phyloP scores from a whole-genome alignment of 2,329 filamentous ascomycete genomes.

The Cadophora gregata region DNA sequence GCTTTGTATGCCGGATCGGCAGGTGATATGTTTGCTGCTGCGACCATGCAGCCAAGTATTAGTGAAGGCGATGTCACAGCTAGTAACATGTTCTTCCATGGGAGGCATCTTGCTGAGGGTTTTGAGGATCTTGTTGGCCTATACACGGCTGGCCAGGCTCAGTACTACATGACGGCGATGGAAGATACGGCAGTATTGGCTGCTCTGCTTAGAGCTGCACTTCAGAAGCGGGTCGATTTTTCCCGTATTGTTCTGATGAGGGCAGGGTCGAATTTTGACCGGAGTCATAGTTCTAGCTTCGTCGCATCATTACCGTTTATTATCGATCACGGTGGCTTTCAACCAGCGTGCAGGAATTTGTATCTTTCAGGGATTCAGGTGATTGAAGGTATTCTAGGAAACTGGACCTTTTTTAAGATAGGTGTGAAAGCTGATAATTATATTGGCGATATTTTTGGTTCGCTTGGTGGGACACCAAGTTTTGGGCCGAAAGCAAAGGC shows the following conservation, averaged over 20 bases:
- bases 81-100: slow-evolving; percentile 74
- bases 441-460: slow-evolving; percentile 11
- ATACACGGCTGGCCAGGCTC: slow-evolving; percentile 69
- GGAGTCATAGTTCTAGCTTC: slow-evolving; percentile 39
- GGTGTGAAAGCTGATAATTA: slow-evolving; percentile 5
- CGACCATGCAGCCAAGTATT: slow-evolving; percentile 29
- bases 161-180: slow-evolving; percentile 73
- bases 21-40: slow-evolving; percentile 47
- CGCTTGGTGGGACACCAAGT: neutral
- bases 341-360: slow-evolving; percentile 66
- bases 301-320: slow-evolving; percentile 44
- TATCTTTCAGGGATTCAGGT: slow-evolving; percentile 68
- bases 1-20: slow-evolving; percentile 33
- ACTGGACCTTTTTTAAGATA: neutral
- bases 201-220: slow-evolving; percentile 63
- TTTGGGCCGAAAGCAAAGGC: neutral
- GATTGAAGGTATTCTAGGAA: slow-evolving; percentile 59
- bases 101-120: slow-evolving; percentile 60
- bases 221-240: slow-evolving; percentile 66
- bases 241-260: slow-evolving; percentile 69
- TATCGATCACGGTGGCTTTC: slow-evolving; percentile 66
- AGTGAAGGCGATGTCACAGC: slow-evolving; percentile 71
- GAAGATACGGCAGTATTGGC: slow-evolving; percentile 74
- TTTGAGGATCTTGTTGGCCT: slow-evolving; percentile 67
- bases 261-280: slow-evolving; percentile 72